Percentiles rank a stretch among this genome's conserved stretches.
These are phyloP conservation scores for Calonectria fujianensis DNA, from an alignment of 2,329 filamentous ascomycete species.

Conservation along the genomic window DNA sequence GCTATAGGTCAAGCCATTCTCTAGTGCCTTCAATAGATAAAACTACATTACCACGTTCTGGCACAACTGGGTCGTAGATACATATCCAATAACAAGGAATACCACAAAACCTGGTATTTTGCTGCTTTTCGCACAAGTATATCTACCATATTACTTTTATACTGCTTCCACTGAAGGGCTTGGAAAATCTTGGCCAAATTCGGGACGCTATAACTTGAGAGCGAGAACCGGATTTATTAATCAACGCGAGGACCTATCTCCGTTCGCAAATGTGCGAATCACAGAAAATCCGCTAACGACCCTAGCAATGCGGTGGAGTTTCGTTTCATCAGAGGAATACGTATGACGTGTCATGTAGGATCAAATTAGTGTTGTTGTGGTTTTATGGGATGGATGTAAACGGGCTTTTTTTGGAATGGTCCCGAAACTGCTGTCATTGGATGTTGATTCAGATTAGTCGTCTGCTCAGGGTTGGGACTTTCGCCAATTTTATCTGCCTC, in stretches of 20 bases:
- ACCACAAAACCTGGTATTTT: background rate
- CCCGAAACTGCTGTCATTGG: too few species aligned
- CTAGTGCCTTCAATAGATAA: background rate
- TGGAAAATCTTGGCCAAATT: background rate
- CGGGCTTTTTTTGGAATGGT: too few species aligned
- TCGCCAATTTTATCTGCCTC: too few species aligned
- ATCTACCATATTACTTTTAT: background rate
- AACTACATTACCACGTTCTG: background rate
- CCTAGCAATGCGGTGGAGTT: background rate
- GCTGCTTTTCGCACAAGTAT: background rate
- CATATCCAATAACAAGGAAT: background rate
- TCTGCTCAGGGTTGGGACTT: background rate
- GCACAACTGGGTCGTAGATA: background rate
- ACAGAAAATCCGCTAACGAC: background rate
- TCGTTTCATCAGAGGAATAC: background rate
- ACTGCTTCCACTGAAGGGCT: accelerated
- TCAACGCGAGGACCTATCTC: background rate
- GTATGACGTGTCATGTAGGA: background rate
- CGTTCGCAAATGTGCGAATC: background rate
- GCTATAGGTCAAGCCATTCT: background rate
- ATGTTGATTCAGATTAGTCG: background rate
- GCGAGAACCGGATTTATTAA: background rate
- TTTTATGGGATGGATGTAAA: too few species aligned
- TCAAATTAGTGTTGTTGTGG: background rate
- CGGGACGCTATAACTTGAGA: background rate